A percentile compares a stretch with the other conserved stretches of the same genome.
phyloP scores from a whole-genome alignment of 2,329 filamentous ascomycete species.

The Capronia epimyces region DNA sequence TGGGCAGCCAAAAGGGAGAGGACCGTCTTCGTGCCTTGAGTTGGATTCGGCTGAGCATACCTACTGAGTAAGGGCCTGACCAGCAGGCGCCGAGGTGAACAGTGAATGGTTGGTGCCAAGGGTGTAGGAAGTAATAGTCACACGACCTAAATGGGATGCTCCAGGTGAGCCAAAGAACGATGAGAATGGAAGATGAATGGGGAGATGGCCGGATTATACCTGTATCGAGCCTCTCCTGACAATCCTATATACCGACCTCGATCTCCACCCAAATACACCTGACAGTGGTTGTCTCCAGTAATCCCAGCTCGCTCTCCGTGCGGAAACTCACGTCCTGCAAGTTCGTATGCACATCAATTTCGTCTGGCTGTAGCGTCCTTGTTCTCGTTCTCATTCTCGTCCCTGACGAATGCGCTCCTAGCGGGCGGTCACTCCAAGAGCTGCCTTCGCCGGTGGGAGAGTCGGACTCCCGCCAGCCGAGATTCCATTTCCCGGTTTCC shows the following conservation, averaged over 20 bases:
- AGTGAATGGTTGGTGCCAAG: too few relatives aligned
- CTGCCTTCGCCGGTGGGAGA: background rate
- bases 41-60: background rate
- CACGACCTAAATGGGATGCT: too few relatives aligned
- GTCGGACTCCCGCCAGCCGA: conserved; percentile 31
- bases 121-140: too few relatives aligned
- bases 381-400: background rate
- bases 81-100: too few relatives aligned
- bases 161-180: too few relatives aligned
- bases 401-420: background rate
- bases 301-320: conserved; percentile 41
- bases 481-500: conserved; percentile 29
- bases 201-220: too few relatives aligned
- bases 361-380: conserved; percentile 23
- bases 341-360: conserved; percentile 33
- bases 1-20: conserved; percentile 33
- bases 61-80: background rate
- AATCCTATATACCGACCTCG: conserved; percentile 29
- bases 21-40: conserved; percentile 27
- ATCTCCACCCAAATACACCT: conserved; percentile 34
- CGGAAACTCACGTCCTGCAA: conserved; percentile 40
- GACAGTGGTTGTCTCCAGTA: conserved; percentile 40
- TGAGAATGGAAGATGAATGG: too few relatives aligned
- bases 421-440: background rate
- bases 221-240: background rate